Base-by-base conservation (phyloP, 192 early-diverging fungal genomes). In the Rhizophagus clarus region DNA sequence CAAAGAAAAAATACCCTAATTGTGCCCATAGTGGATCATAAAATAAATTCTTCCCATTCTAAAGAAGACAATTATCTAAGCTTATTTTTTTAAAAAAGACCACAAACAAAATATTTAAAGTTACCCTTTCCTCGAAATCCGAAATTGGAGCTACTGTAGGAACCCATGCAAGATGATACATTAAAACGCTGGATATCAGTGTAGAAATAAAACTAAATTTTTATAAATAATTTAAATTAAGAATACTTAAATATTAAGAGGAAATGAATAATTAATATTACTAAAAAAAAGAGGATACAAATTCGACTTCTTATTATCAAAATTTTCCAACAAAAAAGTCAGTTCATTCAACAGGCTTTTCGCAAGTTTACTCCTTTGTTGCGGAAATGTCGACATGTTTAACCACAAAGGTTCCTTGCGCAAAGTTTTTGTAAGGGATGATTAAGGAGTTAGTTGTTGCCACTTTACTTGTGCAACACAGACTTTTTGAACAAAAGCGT, bases 21-120 rank as follows among this genome's bases (percentile, higher is more conserved):
- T 90, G 89, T 29, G 89, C 89, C 89, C 89, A 90, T 11, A 90
- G 62, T 5, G 89, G 89, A 79, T 90, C 89, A 68, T 90, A 90
- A 10, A 77, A 78, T 47, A 83, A 81, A 64, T 86, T 83, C 72
- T 80, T 74, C n/a, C 66, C 76, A 5, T 61, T 83, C 81, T 83
- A 20, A 42, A 40, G n/a, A 15, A 49, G 32, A 51, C 28, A 29
- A 29, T 40, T 49, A 24, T 34, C 32, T 68, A 68, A 76, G 37
- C 51, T 3, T 29, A 34, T 45, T 61, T 56, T 62, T 74, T 64
- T 17, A n/a, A 64, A 67, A 61, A 0, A 32, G 1, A 32, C 6
- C 37, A 40, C 6, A 62, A 26, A 20, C 34, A n/a, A 71, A 26
- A 17, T 12, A 26, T n/a, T 9, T 31, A 66, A 31, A 31, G 20